Conservation (phyloP, 768 basidiomycete genomes). For the Tylopilus plumbeoviolaceoides region DNA sequence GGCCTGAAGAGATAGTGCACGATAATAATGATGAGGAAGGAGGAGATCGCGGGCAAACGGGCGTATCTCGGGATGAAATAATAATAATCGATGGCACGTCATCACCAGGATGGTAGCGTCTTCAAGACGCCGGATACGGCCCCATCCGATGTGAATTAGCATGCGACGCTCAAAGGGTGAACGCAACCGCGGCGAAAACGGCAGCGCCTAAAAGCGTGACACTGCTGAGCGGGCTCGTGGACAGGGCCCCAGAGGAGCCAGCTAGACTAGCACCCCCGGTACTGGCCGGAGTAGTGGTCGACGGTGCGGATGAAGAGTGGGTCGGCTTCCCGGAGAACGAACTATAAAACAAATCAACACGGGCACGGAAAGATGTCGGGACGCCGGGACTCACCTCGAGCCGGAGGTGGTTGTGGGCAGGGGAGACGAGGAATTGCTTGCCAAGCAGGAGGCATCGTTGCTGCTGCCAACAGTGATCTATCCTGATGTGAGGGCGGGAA, state of each 20-base stretch:
- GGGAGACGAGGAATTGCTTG: conserved; percentile 10
- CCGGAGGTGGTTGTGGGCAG: conserved; percentile 4
- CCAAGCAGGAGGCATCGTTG: conserved; percentile 37
- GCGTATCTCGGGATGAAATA: no score
- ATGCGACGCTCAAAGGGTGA: conserved; percentile 21
- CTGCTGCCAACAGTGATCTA: conserved; percentile 37
- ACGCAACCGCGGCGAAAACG: conserved; percentile 18
- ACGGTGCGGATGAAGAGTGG: conserved; percentile 11
- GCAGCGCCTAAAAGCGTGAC: conserved; percentile 21
- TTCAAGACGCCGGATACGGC: conserved; percentile 31
- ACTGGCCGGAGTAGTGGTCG: conserved; percentile 23
- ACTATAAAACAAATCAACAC: conserved; percentile 8
- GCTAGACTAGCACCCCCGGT: conserved; percentile 33
- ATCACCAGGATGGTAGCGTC: conserved; percentile 24
- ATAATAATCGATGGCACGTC: neutral
- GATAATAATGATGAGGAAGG: neutral
- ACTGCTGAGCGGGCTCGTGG: conserved; percentile 19
- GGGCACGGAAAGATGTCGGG: neutral
- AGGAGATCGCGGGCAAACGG: no score
- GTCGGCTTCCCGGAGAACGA: neutral
- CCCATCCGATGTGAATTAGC: conserved; percentile 40
- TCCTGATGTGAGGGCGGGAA: neutral
- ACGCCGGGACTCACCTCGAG: neutral
- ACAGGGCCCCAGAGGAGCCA: conserved; percentile 23
- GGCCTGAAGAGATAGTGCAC: conserved; percentile 2